Conservation (phyloP, 352 stramenopile species). For the Pythium monospermum region DNA sequence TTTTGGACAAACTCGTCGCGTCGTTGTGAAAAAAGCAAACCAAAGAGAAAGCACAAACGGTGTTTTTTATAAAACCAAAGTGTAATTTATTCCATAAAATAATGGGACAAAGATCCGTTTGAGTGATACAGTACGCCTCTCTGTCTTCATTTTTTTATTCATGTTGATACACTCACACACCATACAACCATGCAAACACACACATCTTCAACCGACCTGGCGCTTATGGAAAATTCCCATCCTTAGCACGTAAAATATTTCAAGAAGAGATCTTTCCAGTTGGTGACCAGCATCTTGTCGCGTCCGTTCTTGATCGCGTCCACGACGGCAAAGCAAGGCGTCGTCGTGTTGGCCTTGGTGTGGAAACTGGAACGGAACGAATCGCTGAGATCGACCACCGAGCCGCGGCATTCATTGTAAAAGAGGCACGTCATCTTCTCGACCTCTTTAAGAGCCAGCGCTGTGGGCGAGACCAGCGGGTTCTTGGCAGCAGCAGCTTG, state of each 20-base stretch:
- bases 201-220: not conserved
- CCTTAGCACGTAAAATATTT: constrained; percentile 53
- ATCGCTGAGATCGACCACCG: constrained; percentile 57
- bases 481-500: constrained; percentile 15
- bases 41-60: not conserved
- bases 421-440: constrained; percentile 89
- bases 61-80: constrained; percentile 6
- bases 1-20: constrained; percentile 73
- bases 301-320: constrained; percentile 45
- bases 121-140: too few species aligned
- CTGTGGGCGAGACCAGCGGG: constrained; percentile 21
- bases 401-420: constrained; percentile 77
- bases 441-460: constrained; percentile 57
- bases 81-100: constrained; percentile 34
- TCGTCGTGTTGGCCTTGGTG: constrained; percentile 37
- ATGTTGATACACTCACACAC: not conserved
- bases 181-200: not conserved
- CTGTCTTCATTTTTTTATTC: not conserved
- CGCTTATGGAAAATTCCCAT: too few species aligned
- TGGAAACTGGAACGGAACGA: constrained; percentile 70
- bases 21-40: constrained; percentile 38
- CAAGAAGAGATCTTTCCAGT: constrained; percentile 70
- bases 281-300: constrained; percentile 57
- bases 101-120: not conserved
- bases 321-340: constrained; percentile 61